phyloP scores from a whole-genome alignment of 306 rosid species.

The Quercus mongolica region DNA sequence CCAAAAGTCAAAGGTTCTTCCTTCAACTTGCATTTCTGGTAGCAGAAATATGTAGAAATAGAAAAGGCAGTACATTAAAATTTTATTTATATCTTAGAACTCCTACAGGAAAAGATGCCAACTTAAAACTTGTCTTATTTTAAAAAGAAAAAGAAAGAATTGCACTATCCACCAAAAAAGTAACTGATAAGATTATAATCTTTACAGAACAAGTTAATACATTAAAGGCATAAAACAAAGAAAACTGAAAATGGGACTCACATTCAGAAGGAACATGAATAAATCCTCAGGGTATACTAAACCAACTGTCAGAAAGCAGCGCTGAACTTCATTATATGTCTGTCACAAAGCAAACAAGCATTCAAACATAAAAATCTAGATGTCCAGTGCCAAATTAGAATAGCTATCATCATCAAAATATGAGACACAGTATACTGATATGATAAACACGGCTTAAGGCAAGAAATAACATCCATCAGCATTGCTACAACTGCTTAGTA shows the following conservation, averaged over 20 bases:
- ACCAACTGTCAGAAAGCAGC: conserved; percentile 91
- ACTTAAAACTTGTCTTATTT: neutral
- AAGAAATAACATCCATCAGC: neutral
- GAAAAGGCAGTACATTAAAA: neutral
- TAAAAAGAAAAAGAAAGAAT: neutral
- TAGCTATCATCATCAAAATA: neutral
- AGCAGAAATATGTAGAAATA: conserved; percentile 11
- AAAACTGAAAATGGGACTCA: conserved; percentile 40
- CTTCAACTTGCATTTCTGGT: conserved; percentile 86
- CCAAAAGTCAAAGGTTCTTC: conserved; percentile 85
- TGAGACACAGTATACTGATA: neutral
- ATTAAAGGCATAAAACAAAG: neutral
- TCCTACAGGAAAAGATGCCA: neutral
- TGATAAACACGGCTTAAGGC: neutral
- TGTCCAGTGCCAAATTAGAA: neutral
- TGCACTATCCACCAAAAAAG: neutral
- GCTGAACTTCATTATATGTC: conserved; percentile 96
- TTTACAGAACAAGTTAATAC: neutral
- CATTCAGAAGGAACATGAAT: conserved; percentile 76
- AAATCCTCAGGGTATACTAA: conserved; percentile 88
- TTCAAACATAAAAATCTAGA: neutral
- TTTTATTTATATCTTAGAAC: neutral
- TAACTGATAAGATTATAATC: neutral
- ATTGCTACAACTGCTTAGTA: no score
- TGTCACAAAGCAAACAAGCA: conserved; percentile 29